A percentile compares a stretch with the other conserved stretches of the same genome.
Conservation (phyloP, 1,284 basidiomycete species). For the Xerocomus minutiporus region DNA sequence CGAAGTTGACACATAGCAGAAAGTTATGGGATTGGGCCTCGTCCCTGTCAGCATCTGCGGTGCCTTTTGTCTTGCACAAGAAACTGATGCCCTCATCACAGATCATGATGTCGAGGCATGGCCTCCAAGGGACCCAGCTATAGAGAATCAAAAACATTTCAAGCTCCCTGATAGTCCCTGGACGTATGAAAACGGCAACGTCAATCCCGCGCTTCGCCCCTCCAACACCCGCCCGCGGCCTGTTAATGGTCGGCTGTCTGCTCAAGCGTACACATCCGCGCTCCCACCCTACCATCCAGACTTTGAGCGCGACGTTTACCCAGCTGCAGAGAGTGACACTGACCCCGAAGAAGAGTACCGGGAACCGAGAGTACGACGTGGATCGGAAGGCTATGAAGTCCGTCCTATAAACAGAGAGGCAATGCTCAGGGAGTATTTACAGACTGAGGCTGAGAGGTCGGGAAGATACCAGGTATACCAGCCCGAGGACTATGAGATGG, state of each 20-base stretch:
- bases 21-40: constrained; percentile 7
- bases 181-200: constrained; percentile 72
- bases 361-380: constrained; percentile 47
- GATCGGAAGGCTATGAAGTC: constrained; percentile 79
- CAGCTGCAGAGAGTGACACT: constrained; percentile 37
- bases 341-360: constrained; percentile 31
- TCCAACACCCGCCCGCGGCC: constrained; percentile 43
- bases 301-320: constrained; percentile 37
- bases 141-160: constrained; percentile 39
- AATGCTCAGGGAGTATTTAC: constrained; percentile 55
- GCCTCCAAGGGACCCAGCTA: constrained; percentile 57
- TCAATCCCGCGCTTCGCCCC: constrained; percentile 71
- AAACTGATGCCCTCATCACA: constrained; percentile 11
- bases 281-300: constrained; percentile 73
- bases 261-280: constrained; percentile 38
- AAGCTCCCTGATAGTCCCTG: constrained; percentile 64
- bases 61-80: neutral
- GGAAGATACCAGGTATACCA: constrained; percentile 61
- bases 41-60: constrained; percentile 5
- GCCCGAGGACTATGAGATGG: constrained; percentile 44
- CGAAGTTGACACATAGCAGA: constrained; percentile 28
- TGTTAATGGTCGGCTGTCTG: constrained; percentile 15
- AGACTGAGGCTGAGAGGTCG: constrained; percentile 45
- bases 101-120: constrained; percentile 34
- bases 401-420: constrained; percentile 54